Base-by-base conservation (phyloP, 2,329 filamentous ascomycete species). In the Didymella pomorum region DNA sequence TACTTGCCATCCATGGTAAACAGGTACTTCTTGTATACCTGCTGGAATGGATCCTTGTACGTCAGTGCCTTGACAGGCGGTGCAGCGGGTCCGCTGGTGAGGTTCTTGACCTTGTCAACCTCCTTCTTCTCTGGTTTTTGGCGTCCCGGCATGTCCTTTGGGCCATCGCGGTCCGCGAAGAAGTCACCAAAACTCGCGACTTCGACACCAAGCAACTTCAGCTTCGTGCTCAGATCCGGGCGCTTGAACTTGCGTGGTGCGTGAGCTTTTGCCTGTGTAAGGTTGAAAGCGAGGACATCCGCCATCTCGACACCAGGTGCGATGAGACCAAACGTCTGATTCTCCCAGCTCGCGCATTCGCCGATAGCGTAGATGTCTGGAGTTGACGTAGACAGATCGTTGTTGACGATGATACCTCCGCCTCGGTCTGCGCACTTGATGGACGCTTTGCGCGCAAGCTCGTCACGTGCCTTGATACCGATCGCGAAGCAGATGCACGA, bases 101-200 rank as follows among this genome's bases (percentile, higher is more conserved):
- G 73, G 33, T 76, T 81, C 69, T 84, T 84, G 37, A 86, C 76
- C 61, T 81, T 76, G 51, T 81, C 76, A 1, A 41, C 44, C 50
- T 80, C 79, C 65, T 81, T 82, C 63, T 78, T 82, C 3, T 75
- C 78, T 11, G 79, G 82, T 50, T 76, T 72, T 43, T 79, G 78
- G 60, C 83, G 84, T 3, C 83, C 82, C 0, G 91, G 92, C n/a
- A 94, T 79, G 45, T 87, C 83, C 63, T 89, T 89, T 0, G 92
- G 91, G 0, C 92, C 92, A 71, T 96, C 91, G 28, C 90, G 82
- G 68, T 97, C 93, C 0, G 93, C 93, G 65, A 97, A 97, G 80
- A 93, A 97, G 73, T 97, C 93, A 0, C 93, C 93, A 72, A 97
- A 97, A 71, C 91, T 95, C 18, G 93, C 93, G 4, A 97, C 93